phyloP scores from a whole-genome alignment of 805 yeast species.

The Barnettozyma californica region DNA sequence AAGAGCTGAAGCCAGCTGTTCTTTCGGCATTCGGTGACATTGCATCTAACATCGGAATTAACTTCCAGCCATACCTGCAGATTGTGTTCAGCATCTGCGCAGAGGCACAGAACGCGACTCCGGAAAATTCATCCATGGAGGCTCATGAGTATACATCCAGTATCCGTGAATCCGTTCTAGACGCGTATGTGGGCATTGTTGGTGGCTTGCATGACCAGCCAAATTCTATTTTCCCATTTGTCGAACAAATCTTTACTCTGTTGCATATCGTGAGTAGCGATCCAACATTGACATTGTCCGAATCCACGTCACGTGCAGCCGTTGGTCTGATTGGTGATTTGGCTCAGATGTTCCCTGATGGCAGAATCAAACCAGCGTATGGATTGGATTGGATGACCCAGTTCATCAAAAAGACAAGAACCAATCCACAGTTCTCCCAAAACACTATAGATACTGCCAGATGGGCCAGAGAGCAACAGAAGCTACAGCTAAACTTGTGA shows the following conservation, averaged over 20 bases:
- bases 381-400: slow-evolving; percentile 74
- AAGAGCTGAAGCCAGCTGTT: slow-evolving; percentile 82
- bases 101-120: slow-evolving; percentile 55
- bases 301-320: slow-evolving; percentile 72
- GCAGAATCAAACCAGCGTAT: slow-evolving; percentile 64
- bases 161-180: slow-evolving; percentile 85
- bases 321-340: slow-evolving; percentile 92
- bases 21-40: slow-evolving; percentile 94
- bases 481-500: slow-evolving; percentile 15
- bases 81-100: slow-evolving; percentile 77
- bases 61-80: slow-evolving; percentile 69
- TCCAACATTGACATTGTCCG: slow-evolving; percentile 53
- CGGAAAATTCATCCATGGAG: slow-evolving; percentile 67
- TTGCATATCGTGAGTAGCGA: slow-evolving; percentile 56
- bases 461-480: slow-evolving; percentile 84
- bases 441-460: slow-evolving; percentile 86
- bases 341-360: slow-evolving; percentile 78
- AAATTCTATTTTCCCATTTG: slow-evolving; percentile 56
- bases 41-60: slow-evolving; percentile 79
- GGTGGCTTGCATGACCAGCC: slow-evolving; percentile 80
- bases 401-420: slow-evolving; percentile 67
- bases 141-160: slow-evolving; percentile 67
- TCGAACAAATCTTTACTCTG: slow-evolving; percentile 66
- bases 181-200: slow-evolving; percentile 92
- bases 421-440: slow-evolving; percentile 53